Evolutionary conservation across 345 rosid genomes (phyloP), one percentile per base, ranked within the genome.

Genomic region (Alliaria petiolata): DNA sequence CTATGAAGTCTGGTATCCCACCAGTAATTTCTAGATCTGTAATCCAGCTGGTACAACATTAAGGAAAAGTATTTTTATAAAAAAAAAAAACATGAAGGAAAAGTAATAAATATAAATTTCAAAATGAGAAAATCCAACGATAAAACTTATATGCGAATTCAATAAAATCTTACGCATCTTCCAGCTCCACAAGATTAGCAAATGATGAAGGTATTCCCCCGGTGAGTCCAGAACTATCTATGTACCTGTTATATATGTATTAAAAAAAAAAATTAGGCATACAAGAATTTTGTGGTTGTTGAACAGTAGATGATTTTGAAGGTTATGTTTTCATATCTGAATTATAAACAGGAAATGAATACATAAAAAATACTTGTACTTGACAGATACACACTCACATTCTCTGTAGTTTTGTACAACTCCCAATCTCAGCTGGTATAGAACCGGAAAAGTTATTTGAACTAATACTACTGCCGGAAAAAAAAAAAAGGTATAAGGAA

Each of bases 391-490:
- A 40, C 49, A 80, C 90, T 84, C 81, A 91, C 97, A 91, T 34
- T 62, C 83, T 47, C 47, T 66, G 38, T 60, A 91, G 78, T 38
- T 69, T 81, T 7, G 54, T 59, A 39, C 81, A 79, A 38, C 52
- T 84, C 13, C 93, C 95, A 66, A 91, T 84, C 80, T 79, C 85
- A 15, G 74, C 44, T 11, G 91, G 97, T 53, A 91, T 76, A 67
- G 83, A 31, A 68, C 97, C 96, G 5, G 86, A 77, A 69, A 89
- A 87, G 70, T 84, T 85, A 76, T 89, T 91, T 34, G 78, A 17
- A 53, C 72, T 76, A 40, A 89, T 14, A 8, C 49, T 34, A 40
- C 97, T 89, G 63, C 65, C 28, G 62, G 54, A 1, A 59, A 1
- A 59, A 51, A 5, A 50, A 25, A 33, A 50, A 11, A 50, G 7